Base-by-base conservation (phyloP, 1,284 basidiomycete genomes). In the Sanghuangporus weigelae region DNA sequence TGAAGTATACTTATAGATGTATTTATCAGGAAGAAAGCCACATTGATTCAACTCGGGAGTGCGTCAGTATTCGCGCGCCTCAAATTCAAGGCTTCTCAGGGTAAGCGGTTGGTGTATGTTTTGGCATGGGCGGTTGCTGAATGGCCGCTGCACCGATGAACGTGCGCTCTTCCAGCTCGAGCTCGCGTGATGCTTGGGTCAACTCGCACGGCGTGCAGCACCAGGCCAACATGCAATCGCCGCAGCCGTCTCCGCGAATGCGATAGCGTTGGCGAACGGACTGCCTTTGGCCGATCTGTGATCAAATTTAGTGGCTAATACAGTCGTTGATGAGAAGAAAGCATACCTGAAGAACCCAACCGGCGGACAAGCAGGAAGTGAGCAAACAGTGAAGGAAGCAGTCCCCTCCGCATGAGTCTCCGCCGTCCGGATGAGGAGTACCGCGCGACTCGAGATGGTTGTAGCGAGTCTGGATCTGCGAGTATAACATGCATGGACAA, bases 191-290 rank as follows among this genome's bases (percentile, higher is more conserved):
- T 66, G 80, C 80, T 68, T 84, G 83, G 0, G 76, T 75, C 48
- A 84, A 76, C 6, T 76, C 74, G 67, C 83, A 84, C 21, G 81
- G 78, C 1, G 69, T 69, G 69, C 83, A 84, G 69, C 73, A 84
- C 58, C 71, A 76, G 2, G 77, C 69, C 6, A 74, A 68, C 49
- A 73, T 71, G 67, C 75, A 83, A 66, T 83, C 82, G 8, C 70
- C 69, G 59, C 71, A 72, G 11, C 68, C 66, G 50, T 73, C 73
- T 42, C 81, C 81, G 39, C 71, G 70, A 69, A 84, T 79, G 60
- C 72, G 71, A 68, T 83, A 82, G 26, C 82, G 78, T 2, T 63
- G 53, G 44, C 83, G 78, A 51, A 80, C 68, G 19, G 69, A 70
- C 3, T 68, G 67, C 48, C 83, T 78, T 40, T 70, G 73, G 38